Evolutionary conservation across 495 filamentous ascomycete genomes (phyloP).

Genomic region (Trichoderma orchidacearum): DNA sequence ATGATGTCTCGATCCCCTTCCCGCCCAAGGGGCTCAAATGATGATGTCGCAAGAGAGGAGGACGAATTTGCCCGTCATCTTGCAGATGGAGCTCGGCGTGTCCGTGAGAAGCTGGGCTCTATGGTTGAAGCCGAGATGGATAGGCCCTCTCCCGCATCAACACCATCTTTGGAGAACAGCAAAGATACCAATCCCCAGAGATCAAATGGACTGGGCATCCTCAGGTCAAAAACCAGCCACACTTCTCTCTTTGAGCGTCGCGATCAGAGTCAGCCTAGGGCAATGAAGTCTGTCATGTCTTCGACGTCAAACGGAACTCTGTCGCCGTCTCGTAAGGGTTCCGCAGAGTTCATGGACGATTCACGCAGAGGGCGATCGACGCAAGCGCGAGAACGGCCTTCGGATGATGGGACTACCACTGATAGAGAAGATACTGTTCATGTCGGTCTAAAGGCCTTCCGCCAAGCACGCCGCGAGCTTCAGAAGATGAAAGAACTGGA

Average conservation of each 20-base stretch:
- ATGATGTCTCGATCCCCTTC: background rate
- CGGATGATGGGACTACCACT: slow-evolving; percentile 7
- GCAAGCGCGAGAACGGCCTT: slow-evolving; percentile 14
- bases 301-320: background rate
- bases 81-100: slow-evolving; percentile 57
- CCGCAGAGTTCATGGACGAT: slow-evolving; percentile 22
- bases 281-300: slow-evolving; percentile 41
- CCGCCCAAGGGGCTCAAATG: background rate
- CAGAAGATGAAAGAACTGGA: slow-evolving; percentile 37
- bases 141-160: slow-evolving; percentile 34
- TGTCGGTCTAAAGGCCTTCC: slow-evolving; percentile 31
- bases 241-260: slow-evolving; percentile 40
- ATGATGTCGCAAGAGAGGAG: background rate
- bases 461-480: slow-evolving; percentile 37
- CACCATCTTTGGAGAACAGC: slow-evolving; percentile 13
- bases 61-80: slow-evolving; percentile 74
- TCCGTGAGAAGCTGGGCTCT: slow-evolving; percentile 68
- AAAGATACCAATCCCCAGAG: slow-evolving; percentile 28
- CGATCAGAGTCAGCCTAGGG: slow-evolving; percentile 37
- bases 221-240: slow-evolving; percentile 54
- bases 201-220: slow-evolving; percentile 49
- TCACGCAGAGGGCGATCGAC: slow-evolving; percentile 33
- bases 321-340: background rate
- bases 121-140: slow-evolving; percentile 51
- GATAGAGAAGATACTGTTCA: slow-evolving; percentile 20